phyloP scores from a whole-genome alignment of 495 filamentous ascomycete species.

The Trichoderma reesei region DNA sequence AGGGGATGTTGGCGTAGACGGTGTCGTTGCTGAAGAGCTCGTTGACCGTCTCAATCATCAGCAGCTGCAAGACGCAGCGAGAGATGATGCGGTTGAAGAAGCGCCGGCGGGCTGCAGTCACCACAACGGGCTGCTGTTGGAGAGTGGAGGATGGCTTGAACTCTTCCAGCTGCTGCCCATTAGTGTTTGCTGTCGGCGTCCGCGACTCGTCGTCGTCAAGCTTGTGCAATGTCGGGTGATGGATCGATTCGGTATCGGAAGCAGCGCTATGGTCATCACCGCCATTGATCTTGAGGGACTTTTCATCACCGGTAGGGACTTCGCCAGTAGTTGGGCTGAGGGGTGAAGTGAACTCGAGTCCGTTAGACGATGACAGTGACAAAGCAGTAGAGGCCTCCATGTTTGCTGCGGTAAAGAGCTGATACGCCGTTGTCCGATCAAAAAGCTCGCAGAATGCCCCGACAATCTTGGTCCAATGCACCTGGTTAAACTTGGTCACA shows the following conservation, averaged over 20 bases:
- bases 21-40: conserved; percentile 96
- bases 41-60: conserved; percentile 99
- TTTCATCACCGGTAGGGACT: conserved; percentile 35
- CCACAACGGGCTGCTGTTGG: conserved; percentile 79
- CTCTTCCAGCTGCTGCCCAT: conserved; percentile 57
- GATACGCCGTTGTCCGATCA: conserved; percentile 83
- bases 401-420: conserved; percentile 81
- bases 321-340: conserved; percentile 31
- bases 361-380: conserved; percentile 29
- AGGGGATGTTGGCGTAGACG: conserved; percentile 89
- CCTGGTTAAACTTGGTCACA: conserved; percentile 73
- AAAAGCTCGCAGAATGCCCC: conserved; percentile 93
- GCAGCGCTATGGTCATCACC: conserved; percentile 17
- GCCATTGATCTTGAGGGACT: conserved; percentile 56
- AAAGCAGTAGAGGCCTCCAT: conserved; percentile 41
- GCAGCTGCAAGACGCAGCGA: conserved; percentile 91
- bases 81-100: conserved; percentile 99
- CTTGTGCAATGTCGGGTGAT: conserved; percentile 13
- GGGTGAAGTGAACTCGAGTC: conserved; percentile 32
- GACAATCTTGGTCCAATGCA: conserved; percentile 91
- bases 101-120: conserved; percentile 84
- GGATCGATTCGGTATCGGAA: conserved; percentile 17
- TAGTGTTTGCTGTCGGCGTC: conserved; percentile 22
- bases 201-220: conserved; percentile 30
- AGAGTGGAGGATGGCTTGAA: conserved; percentile 66